Base-by-base conservation (phyloP, 306 rosid genomes). In the Astragalus membranaceus region DNA sequence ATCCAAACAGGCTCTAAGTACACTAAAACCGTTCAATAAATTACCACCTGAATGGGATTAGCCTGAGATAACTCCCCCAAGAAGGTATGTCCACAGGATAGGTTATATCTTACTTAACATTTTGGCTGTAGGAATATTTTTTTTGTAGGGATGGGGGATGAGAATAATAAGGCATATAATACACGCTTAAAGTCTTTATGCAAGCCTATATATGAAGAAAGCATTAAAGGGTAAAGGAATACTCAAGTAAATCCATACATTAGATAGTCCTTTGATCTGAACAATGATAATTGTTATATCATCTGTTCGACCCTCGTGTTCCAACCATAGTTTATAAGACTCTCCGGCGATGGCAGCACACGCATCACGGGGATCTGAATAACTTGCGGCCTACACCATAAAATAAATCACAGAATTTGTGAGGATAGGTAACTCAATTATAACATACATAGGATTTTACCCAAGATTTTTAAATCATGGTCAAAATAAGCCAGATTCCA, bases 261-360 rank as follows among this genome's bases (percentile, higher is more conserved):
- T 81, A 73, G 89, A 72, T 59, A 87, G 67, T 83, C 91, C 96
- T 86, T 84, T 95, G 85, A 95, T 81, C 81, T 91, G 97, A 72
- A 87, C 92, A 37, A 91, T 76, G 83, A 91, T 87, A 59, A 95
- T 91, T 5, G 99, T 91, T 75, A 95, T 95, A 81, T 95, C 99
- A 75, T 95, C 99, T 14, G 99, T 95, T 67, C 97, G 95, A 69
- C 70, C 84, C 65, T 95, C 99, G 30, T 89, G 88, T 50, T 86
- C 96, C 81, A 95, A 69, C 99, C 99, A 95, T 64, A 83, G 49
- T 71, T 89, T 95, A 71, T 95, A 95, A 42, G 99, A 89, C 75
- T 95, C 97, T 78, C 96, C 99, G 67, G 96, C 93, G 73, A 95
- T 91, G 61, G 96, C 90, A 58, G 96, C 86, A 77, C 99, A 95